Evolutionary conservation across 2,329 filamentous ascomycete species (phyloP).

Genomic region (Blastomyces silverae): DNA sequence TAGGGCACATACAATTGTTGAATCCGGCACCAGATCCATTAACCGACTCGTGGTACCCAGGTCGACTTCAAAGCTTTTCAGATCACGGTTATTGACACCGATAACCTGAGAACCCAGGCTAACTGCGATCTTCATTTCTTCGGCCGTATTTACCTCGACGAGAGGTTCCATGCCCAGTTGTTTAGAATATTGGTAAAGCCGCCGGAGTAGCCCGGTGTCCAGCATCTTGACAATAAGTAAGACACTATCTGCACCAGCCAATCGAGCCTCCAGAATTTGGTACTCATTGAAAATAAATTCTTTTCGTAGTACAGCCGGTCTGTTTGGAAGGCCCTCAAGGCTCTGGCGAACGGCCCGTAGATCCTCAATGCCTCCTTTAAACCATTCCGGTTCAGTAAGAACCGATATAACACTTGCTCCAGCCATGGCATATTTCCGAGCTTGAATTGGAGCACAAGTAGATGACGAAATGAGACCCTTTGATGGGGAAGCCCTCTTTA

Average conservation of each 20-base stretch:
- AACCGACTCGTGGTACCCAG: conserved; percentile 83
- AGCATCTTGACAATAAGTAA: conserved; percentile 98
- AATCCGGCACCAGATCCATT: conserved; percentile 76
- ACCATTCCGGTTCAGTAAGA: conserved; percentile 98
- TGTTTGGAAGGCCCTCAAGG: conserved; percentile 82
- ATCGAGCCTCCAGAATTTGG: conserved; percentile 87
- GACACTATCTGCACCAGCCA: conserved; percentile 91
- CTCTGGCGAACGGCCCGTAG: conserved; percentile 79
- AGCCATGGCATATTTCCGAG: conserved; percentile 82
- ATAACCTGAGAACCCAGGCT: conserved; percentile 83
- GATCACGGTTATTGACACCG: conserved; percentile 94
- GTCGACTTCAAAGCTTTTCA: conserved; percentile 95
- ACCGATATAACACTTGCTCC: conserved; percentile 97
- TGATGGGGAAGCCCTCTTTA: conserved; percentile 92
- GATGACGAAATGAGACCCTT: conserved; percentile 89
- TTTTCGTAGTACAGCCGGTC: conserved; percentile 86
- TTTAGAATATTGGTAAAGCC: conserved; percentile 79
- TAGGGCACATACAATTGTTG: conserved; percentile 83
- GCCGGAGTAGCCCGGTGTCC: conserved; percentile 62
- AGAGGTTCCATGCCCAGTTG: conserved; percentile 94
- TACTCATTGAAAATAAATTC: conserved; percentile 99
- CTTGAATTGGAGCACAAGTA: conserved; percentile 82
- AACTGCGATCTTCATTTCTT: conserved; percentile 86
- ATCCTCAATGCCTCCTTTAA: conserved; percentile 96
- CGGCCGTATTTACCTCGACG: conserved; percentile 89